Evolutionary conservation across 208 protist genomes (phyloP).

Genomic region (Strigomonas oncopelti): DNA sequence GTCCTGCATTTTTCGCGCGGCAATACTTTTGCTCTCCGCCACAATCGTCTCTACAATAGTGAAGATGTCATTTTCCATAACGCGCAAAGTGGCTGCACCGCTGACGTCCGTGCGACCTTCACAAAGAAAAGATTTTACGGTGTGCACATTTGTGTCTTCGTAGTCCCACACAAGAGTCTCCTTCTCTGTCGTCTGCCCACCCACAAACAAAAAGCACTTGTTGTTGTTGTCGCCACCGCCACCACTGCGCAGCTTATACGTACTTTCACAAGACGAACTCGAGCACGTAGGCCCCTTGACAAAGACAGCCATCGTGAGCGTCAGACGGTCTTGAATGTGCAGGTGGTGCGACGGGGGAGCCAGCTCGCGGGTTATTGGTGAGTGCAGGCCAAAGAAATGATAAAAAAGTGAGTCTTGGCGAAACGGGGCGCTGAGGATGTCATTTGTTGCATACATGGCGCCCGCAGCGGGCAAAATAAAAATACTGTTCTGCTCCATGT

Average conservation of each 20-base stretch:
- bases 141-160: background rate
- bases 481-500: conserved; percentile 32
- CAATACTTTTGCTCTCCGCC: background rate
- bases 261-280: too few relatives aligned
- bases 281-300: conserved; percentile 14
- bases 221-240: too few relatives aligned
- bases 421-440: conserved; percentile 30
- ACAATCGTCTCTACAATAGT: background rate
- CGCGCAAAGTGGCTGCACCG: background rate
- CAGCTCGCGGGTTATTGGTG: conserved; percentile 15
- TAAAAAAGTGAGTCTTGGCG: conserved; percentile 46
- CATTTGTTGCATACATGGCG: conserved; percentile 21
- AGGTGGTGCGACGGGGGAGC: conserved; percentile 3
- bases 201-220: background rate
- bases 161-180: background rate
- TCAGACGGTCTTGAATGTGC: conserved; percentile 5
- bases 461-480: conserved; percentile 41
- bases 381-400: conserved; percentile 34
- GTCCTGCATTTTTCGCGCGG: background rate
- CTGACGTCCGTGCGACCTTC: background rate
- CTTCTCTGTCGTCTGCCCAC: background rate
- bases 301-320: conserved; percentile 33
- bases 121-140: background rate
- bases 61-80: background rate
- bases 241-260: too few relatives aligned